Evolutionary conservation across 768 basidiomycete genomes (phyloP).

Genomic region (Boletus sensibilis): DNA sequence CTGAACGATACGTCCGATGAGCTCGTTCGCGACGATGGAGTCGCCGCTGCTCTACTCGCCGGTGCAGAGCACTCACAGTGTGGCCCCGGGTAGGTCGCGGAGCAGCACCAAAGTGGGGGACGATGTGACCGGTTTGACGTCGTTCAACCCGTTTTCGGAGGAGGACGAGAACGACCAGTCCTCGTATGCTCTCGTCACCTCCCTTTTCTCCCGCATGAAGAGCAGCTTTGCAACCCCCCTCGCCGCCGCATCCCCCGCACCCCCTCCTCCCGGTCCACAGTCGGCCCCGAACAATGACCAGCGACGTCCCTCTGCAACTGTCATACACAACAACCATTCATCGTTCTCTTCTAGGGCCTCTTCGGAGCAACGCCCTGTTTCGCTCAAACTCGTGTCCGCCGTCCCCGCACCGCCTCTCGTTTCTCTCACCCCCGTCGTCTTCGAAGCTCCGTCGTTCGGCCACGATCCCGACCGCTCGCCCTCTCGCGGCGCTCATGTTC

Average conservation of each 20-base stretch:
- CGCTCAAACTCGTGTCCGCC: slow-evolving; percentile 50
- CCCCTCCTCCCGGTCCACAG: slow-evolving; percentile 34
- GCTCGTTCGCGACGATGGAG: slow-evolving; percentile 30
- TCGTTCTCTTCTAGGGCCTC: slow-evolving; percentile 47
- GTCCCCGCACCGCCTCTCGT: slow-evolving; percentile 78
- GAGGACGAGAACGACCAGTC: slow-evolving; percentile 90
- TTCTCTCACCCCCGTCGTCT: slow-evolving; percentile 81
- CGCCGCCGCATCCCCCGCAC: slow-evolving; percentile 45
- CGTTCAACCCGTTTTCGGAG: slow-evolving; percentile 90
- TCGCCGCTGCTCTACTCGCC: slow-evolving; percentile 31
- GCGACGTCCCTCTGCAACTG: slow-evolving; percentile 56
- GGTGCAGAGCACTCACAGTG: slow-evolving; percentile 33
- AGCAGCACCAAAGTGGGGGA: slow-evolving; percentile 56
- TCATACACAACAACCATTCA: slow-evolving; percentile 45
- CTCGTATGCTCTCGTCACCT: slow-evolving; percentile 80
- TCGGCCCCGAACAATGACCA: slow-evolving; percentile 42
- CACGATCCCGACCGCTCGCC: slow-evolving; percentile 62
- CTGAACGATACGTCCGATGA: not conserved
- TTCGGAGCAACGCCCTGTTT: slow-evolving; percentile 55
- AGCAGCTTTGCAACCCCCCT: slow-evolving; percentile 71
- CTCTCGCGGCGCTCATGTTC: slow-evolving; percentile 47
- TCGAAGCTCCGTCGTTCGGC: slow-evolving; percentile 70
- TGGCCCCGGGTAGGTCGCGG: slow-evolving; percentile 56
- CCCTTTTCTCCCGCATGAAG: slow-evolving; percentile 78
- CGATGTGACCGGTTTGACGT: slow-evolving; percentile 74